Evolutionary conservation across 2,329 filamentous ascomycete species (phyloP), one percentile per base, ranked within the genome.

Genomic region (Aspergillus floridensis): DNA sequence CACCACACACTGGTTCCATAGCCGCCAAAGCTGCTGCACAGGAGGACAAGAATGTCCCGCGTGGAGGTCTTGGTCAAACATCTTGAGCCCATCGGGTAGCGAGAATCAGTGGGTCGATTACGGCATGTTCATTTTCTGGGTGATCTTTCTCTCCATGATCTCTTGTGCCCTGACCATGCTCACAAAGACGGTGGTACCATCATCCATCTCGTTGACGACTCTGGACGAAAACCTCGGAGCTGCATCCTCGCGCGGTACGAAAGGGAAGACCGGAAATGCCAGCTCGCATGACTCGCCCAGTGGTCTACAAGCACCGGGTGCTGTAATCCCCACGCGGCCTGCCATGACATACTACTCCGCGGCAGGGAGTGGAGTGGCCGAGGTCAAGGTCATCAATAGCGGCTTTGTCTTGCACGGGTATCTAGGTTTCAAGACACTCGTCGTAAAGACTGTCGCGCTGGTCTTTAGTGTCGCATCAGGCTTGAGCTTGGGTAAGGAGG

Each of bases 321-420:
- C 71, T 38, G 60, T 68, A 52, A 24, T 66, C 49, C 60, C 79
- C 70, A 68, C 70, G 68, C 62, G 74, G 0, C 84, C 88, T 2
- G 90, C 91, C 1, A 96, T 96, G 88, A 84, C 93, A 5, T 99
- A 96, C 76, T 99, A 97, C 74, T 93, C 95, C 7, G 95, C 93
- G 59, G 93, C 93, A 47, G 95, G 95, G 52, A 96, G 92, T 76
- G 95, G 95, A 68, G 95, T 99, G 12, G 95, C 95, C 6, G 95
- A 99, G 78, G 93, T 98, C 58, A 93, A 95, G 65, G 95, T 98
- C 60, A 98, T 98, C 59, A 84, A 98, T n/a, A 97, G 92, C 69
- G 95, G 95, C 5, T 99, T 98, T 70, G 93, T 99, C 57, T 81
- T 99, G 57, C 95, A 98, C 80, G 93, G 95, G 1, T 98, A 98